Evolutionary conservation across 768 basidiomycete genomes (phyloP), one percentile per base, ranked within the genome.

Genomic region (Hortiboletus flavorubellus): DNA sequence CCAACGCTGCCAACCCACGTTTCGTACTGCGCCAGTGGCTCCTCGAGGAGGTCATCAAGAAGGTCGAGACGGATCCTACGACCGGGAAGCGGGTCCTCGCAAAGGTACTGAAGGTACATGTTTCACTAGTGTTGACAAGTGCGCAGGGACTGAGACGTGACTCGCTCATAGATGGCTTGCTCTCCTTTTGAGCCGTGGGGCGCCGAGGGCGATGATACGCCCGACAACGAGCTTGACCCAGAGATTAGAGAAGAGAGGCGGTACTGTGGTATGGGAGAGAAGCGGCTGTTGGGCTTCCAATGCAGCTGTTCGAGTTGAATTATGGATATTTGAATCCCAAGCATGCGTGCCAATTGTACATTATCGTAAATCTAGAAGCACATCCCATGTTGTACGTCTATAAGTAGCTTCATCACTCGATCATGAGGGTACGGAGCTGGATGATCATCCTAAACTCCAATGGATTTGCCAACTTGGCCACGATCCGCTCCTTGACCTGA

Each of bases 1-100:
- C 82, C 74, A 78, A 75, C 57, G 68, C 59, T 23, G 83, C 78
- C 30, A 99, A 99, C 67, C 97, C 97, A 16, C 78, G 94, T 35
- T 98, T 99, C 71, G 85, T 96, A 34, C 72, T 98, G 55, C 77
- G 97, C 56, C 97, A 98, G 72, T 98, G 97, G 97, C 75, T 98
- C 9, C 77, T 99, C 34, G 94, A 98, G 68, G 95, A 98, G 65
- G 87, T 91, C 23, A 98, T 98, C 66, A 71, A 73, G 58, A 80
- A 80, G 59, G 81, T 93, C 2, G 89, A 93, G 66, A 71, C 72
- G 55, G 89, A 93, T 63, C 67, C 75, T 10, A 74, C 76, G 21
- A 80, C 73, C 55, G 89, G 88, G 46, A 86, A 84, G 73, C 75
- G 79, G 54, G 73, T 89, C 3, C 73, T 98, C 48, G 84, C 84